phyloP scores from a whole-genome alignment of 2,329 filamentous ascomycete genomes.

The Pseudocercospora fuligena region DNA sequence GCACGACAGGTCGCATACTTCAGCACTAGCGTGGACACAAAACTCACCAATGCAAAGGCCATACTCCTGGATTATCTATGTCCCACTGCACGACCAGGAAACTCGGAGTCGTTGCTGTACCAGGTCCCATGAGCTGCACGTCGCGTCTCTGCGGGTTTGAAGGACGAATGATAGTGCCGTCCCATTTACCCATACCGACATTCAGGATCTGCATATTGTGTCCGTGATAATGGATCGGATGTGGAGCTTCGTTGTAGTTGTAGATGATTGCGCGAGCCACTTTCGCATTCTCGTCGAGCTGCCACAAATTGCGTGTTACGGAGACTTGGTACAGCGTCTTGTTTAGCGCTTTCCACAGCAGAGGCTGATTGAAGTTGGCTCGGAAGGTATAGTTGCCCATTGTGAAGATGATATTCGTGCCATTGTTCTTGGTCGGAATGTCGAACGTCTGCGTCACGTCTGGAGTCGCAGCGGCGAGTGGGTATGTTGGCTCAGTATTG shows the following conservation, averaged over 20 bases:
- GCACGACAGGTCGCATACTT: not conserved
- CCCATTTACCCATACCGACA: conserved; percentile 48
- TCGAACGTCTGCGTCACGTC: not conserved
- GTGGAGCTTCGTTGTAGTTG: conserved; percentile 38
- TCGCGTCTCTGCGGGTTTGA: conserved; percentile 47
- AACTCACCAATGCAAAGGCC: conserved; percentile 40
- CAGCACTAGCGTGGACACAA: not conserved
- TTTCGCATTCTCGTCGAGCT: conserved; percentile 8
- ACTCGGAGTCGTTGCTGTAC: conserved; percentile 13
- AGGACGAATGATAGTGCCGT: conserved; percentile 45
- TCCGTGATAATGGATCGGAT: conserved; percentile 48
- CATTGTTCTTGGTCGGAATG: conserved; percentile 34
- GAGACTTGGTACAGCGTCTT: conserved; percentile 9
- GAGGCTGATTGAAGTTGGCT: conserved; percentile 48
- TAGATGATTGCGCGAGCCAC: conserved; percentile 45
- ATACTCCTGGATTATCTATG: conserved; percentile 48
- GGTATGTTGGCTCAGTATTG: not conserved
- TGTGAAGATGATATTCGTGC: conserved; percentile 59
- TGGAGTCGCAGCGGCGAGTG: not conserved
- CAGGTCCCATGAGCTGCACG: conserved; percentile 36
- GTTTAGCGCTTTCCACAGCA: conserved; percentile 41
- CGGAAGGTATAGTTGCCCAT: conserved; percentile 56
- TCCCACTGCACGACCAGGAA: conserved; percentile 44
- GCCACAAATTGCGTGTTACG: conserved; percentile 8
- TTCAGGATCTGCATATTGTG: conserved; percentile 52